phyloP scores from a whole-genome alignment of 2,329 filamentous ascomycete species.

The Cucurbitaria berberidis region DNA sequence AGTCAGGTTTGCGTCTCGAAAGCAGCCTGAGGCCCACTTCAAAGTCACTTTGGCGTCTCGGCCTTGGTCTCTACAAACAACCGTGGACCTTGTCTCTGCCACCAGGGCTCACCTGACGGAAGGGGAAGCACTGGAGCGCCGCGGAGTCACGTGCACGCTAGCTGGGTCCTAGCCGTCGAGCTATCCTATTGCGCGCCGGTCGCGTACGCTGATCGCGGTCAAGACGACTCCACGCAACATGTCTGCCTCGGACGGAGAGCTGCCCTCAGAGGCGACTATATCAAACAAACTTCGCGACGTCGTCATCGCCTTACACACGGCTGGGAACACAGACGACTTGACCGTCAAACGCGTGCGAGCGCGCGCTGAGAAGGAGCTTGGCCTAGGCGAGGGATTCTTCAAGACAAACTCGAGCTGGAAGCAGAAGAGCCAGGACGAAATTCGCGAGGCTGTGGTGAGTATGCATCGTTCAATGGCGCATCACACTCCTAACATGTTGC shows the following conservation, averaged over 20 bases:
- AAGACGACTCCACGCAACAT: slow-evolving; percentile 29
- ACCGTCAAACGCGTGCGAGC: slow-evolving; percentile 64
- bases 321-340: slow-evolving; percentile 57
- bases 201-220: slow-evolving; percentile 12
- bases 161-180: slow-evolving; percentile 14
- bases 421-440: slow-evolving; percentile 54
- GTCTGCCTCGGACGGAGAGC: slow-evolving; percentile 37
- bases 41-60: background rate
- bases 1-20: background rate
- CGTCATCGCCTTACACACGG: slow-evolving; percentile 50
- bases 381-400: slow-evolving; percentile 61
- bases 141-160: slow-evolving; percentile 20
- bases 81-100: too few species aligned
- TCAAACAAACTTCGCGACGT: slow-evolving; percentile 50
- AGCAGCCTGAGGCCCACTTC: slow-evolving; percentile 3
- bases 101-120: slow-evolving; percentile 8
- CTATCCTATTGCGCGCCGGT: slow-evolving; percentile 13
- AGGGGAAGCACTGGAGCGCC: slow-evolving; percentile 13
- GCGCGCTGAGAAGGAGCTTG: slow-evolving; percentile 59
- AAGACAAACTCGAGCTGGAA: slow-evolving; percentile 62
- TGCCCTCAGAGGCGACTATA: slow-evolving; percentile 48
- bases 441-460: slow-evolving; percentile 40
- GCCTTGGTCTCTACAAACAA: slow-evolving; percentile 2
- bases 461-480: background rate
- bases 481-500: slow-evolving; percentile 4